Evolutionary conservation across 2,329 filamentous ascomycete species (phyloP), one percentile per base, ranked within the genome.

Genomic region (Aciculosporium take): DNA sequence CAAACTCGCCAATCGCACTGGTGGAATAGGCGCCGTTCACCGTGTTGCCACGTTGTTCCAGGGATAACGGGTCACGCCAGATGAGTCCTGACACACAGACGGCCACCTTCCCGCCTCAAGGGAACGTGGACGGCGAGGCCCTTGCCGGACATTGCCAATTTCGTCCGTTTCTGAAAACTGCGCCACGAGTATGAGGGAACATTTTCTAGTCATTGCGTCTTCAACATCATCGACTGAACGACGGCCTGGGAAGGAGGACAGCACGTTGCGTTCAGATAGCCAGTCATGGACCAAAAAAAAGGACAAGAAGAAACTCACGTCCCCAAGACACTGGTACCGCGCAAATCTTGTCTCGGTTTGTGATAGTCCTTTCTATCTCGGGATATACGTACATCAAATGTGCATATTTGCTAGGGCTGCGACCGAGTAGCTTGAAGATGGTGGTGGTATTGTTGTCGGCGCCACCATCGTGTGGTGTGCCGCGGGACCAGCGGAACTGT

Each of bases 11-110:
- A 20, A 35, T 39, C 33, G 31, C 31, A 36, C 41, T 36, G 41
- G 36, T 35, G 30, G 31, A 39, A 30, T 36, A 39, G 35, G 35
- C 39, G 39, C 39, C 39, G 31, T 21, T 36, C 39, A 39, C 21
- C 24, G 32, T 41, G 42, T 10, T 42, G 35, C 29, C 27, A 27
- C 34, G 20, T 21, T 40, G 31, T 10, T 27, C 25, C 33, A 40
- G 20, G 27, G 27, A 17, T 18, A 20, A 30, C 10, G n/a, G 13
- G 13, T 20, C 28, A 36, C 37, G 34, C 34, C 28, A 18, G 28
- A 32, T 20, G 21, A 33, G 24, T 33, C 12, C 24, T 24, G 34
- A 25, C 21, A n/a, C 34, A 30, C 29, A 30, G 8, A 15, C 30
- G 25, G 24, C 17, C 30, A 32, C 24, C 36, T 43, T 30, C 30